Evolutionary conservation across 2,329 filamentous ascomycete genomes (phyloP).

Genomic region (Cladophialophora chaetospira): DNA sequence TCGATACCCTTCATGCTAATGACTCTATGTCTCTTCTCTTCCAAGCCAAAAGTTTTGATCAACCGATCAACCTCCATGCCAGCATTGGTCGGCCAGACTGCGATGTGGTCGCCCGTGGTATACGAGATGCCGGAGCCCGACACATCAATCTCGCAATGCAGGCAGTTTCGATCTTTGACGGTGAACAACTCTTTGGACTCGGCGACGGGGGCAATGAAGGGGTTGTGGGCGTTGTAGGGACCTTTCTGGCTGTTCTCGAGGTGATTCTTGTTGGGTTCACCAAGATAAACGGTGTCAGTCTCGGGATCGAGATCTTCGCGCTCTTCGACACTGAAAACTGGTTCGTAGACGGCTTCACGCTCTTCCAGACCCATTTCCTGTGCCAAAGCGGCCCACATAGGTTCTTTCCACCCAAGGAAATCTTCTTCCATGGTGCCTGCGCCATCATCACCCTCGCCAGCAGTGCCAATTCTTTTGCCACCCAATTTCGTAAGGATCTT

Average conservation of each 20-base stretch:
- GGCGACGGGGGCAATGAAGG: slow-evolving; percentile 89
- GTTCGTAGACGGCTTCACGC: slow-evolving; percentile 94
- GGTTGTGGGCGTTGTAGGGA: slow-evolving; percentile 95
- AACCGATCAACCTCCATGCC: slow-evolving; percentile 91
- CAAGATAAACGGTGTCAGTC: slow-evolving; percentile 82
- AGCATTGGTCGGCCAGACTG: slow-evolving; percentile 94
- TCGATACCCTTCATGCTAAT: slow-evolving; percentile 89
- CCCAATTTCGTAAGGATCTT: slow-evolving; percentile 79
- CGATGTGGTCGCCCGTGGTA: slow-evolving; percentile 96
- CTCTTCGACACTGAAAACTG: slow-evolving; percentile 81
- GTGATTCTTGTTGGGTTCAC: slow-evolving; percentile 95
- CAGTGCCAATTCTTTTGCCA: slow-evolving; percentile 78
- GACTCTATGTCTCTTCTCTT: slow-evolving; percentile 75
- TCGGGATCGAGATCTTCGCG: slow-evolving; percentile 72
- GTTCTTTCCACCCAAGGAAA: slow-evolving; percentile 98
- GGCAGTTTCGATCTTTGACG: slow-evolving; percentile 86
- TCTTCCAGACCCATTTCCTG: slow-evolving; percentile 87
- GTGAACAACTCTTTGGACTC: slow-evolving; percentile 91
- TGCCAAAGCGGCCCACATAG: slow-evolving; percentile 89
- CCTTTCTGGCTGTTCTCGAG: slow-evolving; percentile 81
- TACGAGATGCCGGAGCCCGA: slow-evolving; percentile 87
- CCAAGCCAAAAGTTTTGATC: slow-evolving; percentile 74
- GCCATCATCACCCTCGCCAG: slow-evolving; percentile 95
- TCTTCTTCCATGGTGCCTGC: slow-evolving; percentile 99
- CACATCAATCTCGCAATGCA: slow-evolving; percentile 94